Evolutionary conservation across 1,284 basidiomycete species (phyloP).

Genomic region (Melampsora americana): DNA sequence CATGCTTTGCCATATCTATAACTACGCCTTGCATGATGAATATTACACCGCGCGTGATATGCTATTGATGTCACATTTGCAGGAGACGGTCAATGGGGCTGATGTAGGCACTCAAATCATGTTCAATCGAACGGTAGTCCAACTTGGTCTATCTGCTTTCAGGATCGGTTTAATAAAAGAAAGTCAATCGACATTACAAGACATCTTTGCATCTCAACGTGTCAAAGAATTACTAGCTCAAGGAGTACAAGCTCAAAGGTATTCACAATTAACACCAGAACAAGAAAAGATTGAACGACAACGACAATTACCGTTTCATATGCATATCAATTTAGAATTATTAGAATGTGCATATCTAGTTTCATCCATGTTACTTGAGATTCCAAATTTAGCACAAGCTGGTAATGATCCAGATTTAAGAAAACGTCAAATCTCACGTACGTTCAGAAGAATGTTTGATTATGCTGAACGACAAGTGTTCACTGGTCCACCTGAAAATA

Average conservation of each 20-base stretch:
- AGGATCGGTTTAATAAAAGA: slow-evolving; percentile 91
- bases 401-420: slow-evolving; percentile 78
- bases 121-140: slow-evolving; percentile 95
- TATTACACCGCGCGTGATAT: slow-evolving; percentile 97
- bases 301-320: slow-evolving; percentile 95
- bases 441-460: slow-evolving; percentile 91
- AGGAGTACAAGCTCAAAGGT: slow-evolving; percentile 88
- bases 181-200: slow-evolving; percentile 83
- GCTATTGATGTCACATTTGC: slow-evolving; percentile 96
- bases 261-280: slow-evolving; percentile 75
- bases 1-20: slow-evolving; percentile 96
- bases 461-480: slow-evolving; percentile 97
- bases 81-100: slow-evolving; percentile 90
- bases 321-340: slow-evolving; percentile 99
- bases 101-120: slow-evolving; percentile 97
- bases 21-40: slow-evolving; percentile 92
- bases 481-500: slow-evolving; percentile 97
- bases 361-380: slow-evolving; percentile 97
- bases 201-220: slow-evolving; percentile 92
- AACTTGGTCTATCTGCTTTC: slow-evolving; percentile 95
- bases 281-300: slow-evolving; percentile 96
- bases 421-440: slow-evolving; percentile 80
- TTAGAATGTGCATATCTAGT: slow-evolving; percentile 96
- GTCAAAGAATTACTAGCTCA: slow-evolving; percentile 95
- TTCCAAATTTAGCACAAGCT: slow-evolving; percentile 88